These are phyloP conservation scores for Coniochaeta hoffmannii DNA, from an alignment of 2,329 filamentous ascomycete genomes.

Conservation along the genomic window DNA sequence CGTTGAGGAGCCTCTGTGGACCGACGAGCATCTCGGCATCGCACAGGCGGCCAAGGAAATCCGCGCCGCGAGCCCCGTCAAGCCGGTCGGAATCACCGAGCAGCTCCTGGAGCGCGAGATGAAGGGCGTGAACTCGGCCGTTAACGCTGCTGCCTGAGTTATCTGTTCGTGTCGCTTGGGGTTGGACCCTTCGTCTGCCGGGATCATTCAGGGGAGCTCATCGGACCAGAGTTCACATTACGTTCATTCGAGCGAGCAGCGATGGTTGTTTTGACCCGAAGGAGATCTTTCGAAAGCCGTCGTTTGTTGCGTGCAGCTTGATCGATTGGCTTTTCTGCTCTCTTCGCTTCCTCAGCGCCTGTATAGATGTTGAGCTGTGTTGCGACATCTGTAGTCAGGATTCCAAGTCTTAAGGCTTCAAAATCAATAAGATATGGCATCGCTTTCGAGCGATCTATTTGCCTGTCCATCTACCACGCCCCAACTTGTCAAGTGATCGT, in stretches of 20 bases:
- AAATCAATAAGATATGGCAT: slow-evolving; percentile 3
- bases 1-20: slow-evolving; percentile 75
- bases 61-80: slow-evolving; percentile 32
- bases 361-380: neutral
- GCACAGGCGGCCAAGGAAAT: slow-evolving; percentile 58
- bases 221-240: slow-evolving; percentile 15
- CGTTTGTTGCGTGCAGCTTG: neutral
- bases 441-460: slow-evolving; percentile 3
- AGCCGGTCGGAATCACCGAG: slow-evolving; percentile 42
- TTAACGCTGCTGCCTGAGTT: slow-evolving; percentile 16
- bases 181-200: slow-evolving; percentile 4
- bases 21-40: slow-evolving; percentile 77
- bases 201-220: slow-evolving; percentile 15
- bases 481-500: no score
- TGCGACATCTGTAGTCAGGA: neutral
- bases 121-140: slow-evolving; percentile 19
- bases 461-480: neutral
- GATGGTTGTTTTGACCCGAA: neutral
- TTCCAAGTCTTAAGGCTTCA: neutral
- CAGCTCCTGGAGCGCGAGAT: slow-evolving; percentile 50
- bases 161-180: neutral
- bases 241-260: slow-evolving; percentile 23
- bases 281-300: neutral
- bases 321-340: neutral
- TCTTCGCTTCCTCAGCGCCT: neutral